Evolutionary conservation across 108 stramenopile species (phyloP).

Genomic region (Cyclotella baltica): DNA sequence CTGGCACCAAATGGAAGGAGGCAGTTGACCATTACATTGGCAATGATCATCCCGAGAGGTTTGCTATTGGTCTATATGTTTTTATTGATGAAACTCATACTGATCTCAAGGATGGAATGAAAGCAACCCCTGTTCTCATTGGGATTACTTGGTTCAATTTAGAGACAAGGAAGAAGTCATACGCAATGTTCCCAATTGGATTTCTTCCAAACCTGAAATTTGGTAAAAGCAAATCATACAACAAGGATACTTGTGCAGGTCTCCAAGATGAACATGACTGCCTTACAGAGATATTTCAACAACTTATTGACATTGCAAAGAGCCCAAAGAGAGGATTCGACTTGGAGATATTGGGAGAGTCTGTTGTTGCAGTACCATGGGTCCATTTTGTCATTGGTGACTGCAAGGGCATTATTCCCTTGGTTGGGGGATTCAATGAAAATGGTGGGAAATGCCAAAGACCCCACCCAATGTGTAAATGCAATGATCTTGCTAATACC

Average conservation of each 20-base stretch:
- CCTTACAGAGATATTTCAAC: background rate
- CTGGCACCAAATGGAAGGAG: background rate
- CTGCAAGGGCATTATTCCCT: background rate
- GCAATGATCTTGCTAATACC: background rate
- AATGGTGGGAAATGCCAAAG: background rate
- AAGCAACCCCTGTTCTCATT: background rate
- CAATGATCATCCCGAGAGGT: background rate
- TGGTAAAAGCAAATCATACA: background rate
- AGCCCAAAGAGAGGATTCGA: background rate
- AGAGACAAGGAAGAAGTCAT: background rate
- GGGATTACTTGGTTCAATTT: background rate
- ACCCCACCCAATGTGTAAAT: background rate
- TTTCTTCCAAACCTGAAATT: conserved; percentile 7
- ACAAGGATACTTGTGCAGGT: background rate
- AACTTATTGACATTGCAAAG: background rate
- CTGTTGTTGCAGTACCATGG: background rate
- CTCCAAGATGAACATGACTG: conserved; percentile 20
- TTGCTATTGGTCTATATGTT: background rate
- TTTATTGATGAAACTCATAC: conserved; percentile 17
- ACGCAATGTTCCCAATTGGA: background rate
- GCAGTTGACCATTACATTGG: background rate
- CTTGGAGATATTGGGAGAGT: background rate
- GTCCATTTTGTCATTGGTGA: conserved; percentile 16
- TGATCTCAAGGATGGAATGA: background rate
- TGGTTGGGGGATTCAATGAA: conserved; percentile 2